Evolutionary conservation across 768 basidiomycete genomes (phyloP), one percentile per base, ranked within the genome.

Genomic region (Hygrophoropsis aurantiaca): DNA sequence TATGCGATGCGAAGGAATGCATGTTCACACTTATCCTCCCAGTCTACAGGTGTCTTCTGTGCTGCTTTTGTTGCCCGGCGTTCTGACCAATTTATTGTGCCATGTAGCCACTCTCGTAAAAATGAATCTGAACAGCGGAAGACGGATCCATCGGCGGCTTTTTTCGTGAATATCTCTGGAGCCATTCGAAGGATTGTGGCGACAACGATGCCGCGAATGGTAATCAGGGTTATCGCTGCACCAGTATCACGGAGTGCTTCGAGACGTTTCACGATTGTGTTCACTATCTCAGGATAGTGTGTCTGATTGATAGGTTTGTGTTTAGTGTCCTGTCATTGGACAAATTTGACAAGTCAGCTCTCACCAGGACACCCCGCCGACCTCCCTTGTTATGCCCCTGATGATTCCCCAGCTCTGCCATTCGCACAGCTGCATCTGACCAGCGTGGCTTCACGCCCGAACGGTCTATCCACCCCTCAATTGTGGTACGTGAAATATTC

Each of bases 31-130:
- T 55, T 18, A 1, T 64, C 54, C 15, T 64, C 55, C n/a, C 49
- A 49, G 44, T 74, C 53, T 0, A 3, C 40, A 1, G 72, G 72
- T 4, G 67, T 18, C 40, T 74, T 74, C 33, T 69, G 64, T 0
- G 61, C 70, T 2, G 70, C 70, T 18, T 57, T 46, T 8, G 70
- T 73, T 15, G 58, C 56, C 3, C 47, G n/a, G n/a, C n/a, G n/a
- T n/a, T n/a, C n/a, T n/a, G n/a, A n/a, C n/a, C n/a, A n/a, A 33
- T 2, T 46, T 16, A 71, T 15, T 2, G 52, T 42, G 2, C 44
- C 23, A 15, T 50, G 40, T 3, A 66, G 38, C 38, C 57, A 67
- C 2, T 52, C 25, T 13, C 58, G 46, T 0, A 65, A 42, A 36
- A 57, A 72, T 0, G 56, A 44, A 24, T 69, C 63, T 0, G 60